Conservation (phyloP, 768 basidiomycete genomes). For the Lentinula detonsa region DNA sequence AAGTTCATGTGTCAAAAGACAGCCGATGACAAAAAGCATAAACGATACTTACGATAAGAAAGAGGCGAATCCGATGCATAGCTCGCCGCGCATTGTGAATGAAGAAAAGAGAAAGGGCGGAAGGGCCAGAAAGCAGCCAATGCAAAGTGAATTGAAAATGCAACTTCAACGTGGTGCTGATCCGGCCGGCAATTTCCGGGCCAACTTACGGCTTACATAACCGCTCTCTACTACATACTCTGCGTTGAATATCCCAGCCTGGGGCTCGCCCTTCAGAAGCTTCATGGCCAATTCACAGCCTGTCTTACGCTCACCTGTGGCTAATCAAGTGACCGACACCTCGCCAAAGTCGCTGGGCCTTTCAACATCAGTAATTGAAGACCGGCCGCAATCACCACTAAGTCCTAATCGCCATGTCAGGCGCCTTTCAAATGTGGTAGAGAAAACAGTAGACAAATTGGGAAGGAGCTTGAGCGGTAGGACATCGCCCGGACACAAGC, state of each 20-base stretch:
- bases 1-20: conserved; percentile 16
- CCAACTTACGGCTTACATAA: no score
- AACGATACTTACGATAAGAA: conserved; percentile 56
- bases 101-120: conserved; percentile 14
- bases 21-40: conserved; percentile 8
- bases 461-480: neutral
- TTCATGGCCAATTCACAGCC: conserved; percentile 11
- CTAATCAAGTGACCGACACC: conserved; percentile 24
- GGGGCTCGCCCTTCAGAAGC: conserved; percentile 15
- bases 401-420: conserved; percentile 39
- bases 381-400: conserved; percentile 12
- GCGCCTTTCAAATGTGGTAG: conserved; percentile 33
- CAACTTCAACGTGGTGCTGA: neutral
- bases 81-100: conserved; percentile 60
- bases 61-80: conserved; percentile 69
- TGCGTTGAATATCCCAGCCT: no score
- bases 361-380: conserved; percentile 6
- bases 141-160: neutral
- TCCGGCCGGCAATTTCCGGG: conserved; percentile 13
- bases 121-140: conserved; percentile 6
- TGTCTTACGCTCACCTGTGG: conserved; percentile 7
- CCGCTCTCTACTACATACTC: no score
- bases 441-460: neutral
- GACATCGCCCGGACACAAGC: conserved; percentile 30
- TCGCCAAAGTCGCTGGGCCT: conserved; percentile 22